These are phyloP conservation scores for Cercospora sesami DNA, from an alignment of 2,329 filamentous ascomycete genomes.

Conservation along the genomic window DNA sequence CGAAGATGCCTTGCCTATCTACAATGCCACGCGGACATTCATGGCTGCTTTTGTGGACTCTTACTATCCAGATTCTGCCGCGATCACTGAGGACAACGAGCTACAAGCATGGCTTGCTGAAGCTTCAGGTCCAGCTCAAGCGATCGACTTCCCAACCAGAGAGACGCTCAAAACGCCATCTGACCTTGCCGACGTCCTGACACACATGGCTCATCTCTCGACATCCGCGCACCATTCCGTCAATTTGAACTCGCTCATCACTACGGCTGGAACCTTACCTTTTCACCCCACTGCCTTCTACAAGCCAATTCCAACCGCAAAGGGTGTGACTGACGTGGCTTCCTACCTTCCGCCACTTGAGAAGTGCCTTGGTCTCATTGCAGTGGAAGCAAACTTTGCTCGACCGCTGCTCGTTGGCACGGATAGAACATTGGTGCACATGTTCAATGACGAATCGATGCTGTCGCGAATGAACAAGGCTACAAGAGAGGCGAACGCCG, in stretches of 20 bases:
- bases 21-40: constrained; percentile 43
- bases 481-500: constrained; percentile 39
- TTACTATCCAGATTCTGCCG: constrained; percentile 44
- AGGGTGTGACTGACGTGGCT: constrained; percentile 41
- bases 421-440: constrained; percentile 44
- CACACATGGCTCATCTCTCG: constrained; percentile 43
- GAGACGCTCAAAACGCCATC: constrained; percentile 20
- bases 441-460: constrained; percentile 45
- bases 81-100: constrained; percentile 44
- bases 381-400: constrained; percentile 44
- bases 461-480: constrained; percentile 39
- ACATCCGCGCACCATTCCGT: constrained; percentile 46
- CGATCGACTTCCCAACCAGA: constrained; percentile 46
- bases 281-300: constrained; percentile 49
- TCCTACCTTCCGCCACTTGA: constrained; percentile 39
- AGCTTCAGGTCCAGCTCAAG: constrained; percentile 41
- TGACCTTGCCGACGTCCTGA: constrained; percentile 46
- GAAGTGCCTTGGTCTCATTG: constrained; percentile 43
- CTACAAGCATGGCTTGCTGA: constrained; percentile 50
- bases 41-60: constrained; percentile 47
- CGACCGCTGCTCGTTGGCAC: constrained; percentile 43
- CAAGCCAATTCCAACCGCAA: constrained; percentile 42
- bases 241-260: constrained; percentile 47
- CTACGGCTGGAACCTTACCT: constrained; percentile 43
- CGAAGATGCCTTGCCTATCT: constrained; percentile 46